These are phyloP conservation scores for Gossypium stocksii DNA, from an alignment of 345 rosid genomes.

Conservation along the genomic window DNA sequence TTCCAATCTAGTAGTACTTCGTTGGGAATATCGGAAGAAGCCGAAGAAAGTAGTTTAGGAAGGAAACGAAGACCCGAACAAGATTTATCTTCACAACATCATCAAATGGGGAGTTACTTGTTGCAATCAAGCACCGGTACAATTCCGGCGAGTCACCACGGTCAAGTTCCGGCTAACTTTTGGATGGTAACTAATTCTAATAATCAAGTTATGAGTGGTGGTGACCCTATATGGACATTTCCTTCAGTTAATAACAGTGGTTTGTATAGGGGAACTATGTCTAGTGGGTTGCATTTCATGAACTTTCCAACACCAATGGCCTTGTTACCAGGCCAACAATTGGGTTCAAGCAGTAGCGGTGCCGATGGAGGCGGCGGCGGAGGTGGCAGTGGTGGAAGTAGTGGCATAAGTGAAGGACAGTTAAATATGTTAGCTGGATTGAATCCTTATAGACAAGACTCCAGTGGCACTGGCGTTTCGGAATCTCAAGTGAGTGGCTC, in stretches of 20 bases:
- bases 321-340: conserved; percentile 67
- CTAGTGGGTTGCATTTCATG: conserved; percentile 93
- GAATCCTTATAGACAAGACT: conserved; percentile 51
- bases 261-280: conserved; percentile 66
- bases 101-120: conserved; percentile 62
- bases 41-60: conserved; percentile 41
- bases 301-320: conserved; percentile 87
- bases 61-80: conserved; percentile 63
- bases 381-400: conserved; percentile 23
- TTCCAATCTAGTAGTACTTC: conserved; percentile 57
- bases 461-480: conserved; percentile 33
- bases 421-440: conserved; percentile 69
- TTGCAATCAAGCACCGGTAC: conserved; percentile 62
- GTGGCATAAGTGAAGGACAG: conserved; percentile 47
- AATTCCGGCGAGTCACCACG: conserved; percentile 58
- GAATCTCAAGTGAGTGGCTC: conserved; percentile 87
- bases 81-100: conserved; percentile 50
- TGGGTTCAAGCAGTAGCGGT: conserved; percentile 44
- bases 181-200: conserved; percentile 83
- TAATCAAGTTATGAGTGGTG: conserved; percentile 64
- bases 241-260: conserved; percentile 67
- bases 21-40: conserved; percentile 43
- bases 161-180: conserved; percentile 76
- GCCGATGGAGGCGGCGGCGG: conserved; percentile 30
- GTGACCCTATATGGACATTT: conserved; percentile 76